These are phyloP conservation scores for Euphorbia neoarborescens DNA, from an alignment of 441 rosid genomes.

Conservation along the genomic window DNA sequence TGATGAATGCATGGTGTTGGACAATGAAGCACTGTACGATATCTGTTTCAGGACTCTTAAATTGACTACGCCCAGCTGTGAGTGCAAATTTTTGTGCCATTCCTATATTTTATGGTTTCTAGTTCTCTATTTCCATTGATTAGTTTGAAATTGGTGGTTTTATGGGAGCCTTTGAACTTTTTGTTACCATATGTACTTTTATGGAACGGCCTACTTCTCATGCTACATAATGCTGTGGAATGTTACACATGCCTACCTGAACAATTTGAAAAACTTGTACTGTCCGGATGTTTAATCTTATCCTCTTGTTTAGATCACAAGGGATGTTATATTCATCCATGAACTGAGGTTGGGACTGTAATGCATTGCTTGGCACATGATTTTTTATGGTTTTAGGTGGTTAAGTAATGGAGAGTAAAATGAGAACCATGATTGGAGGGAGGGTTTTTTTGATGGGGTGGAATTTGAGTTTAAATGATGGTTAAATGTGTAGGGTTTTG, in stretches of 20 bases:
- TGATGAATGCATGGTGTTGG: slow-evolving; percentile 29
- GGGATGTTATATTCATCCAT: too few relatives aligned
- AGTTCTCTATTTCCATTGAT: not conserved
- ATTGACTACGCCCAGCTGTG: slow-evolving; percentile 24
- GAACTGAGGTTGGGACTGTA: too few relatives aligned
- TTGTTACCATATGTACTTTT: not conserved
- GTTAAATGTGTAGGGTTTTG: too few relatives aligned
- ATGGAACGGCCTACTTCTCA: not conserved
- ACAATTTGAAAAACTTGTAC: not conserved
- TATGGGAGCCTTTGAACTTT: not conserved
- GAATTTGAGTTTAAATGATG: too few relatives aligned
- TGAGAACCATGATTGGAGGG: too few relatives aligned
- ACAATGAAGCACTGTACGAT: slow-evolving; percentile 24
- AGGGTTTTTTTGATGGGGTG: too few relatives aligned
- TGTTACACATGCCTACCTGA: not conserved
- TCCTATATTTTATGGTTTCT: not conserved
- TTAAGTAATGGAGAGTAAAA: too few relatives aligned
- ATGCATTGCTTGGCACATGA: too few relatives aligned
- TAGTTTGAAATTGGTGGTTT: not conserved
- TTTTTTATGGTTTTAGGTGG: too few relatives aligned
- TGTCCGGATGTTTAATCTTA: not conserved
- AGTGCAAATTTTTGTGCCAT: slow-evolving; percentile 7
- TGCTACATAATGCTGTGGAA: not conserved
- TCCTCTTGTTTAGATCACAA: not conserved
- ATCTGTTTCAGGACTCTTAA: slow-evolving; percentile 25